Percentiles rank a stretch among this genome's conserved stretches.
Conservation (phyloP, 164 flowering plant species). For the Chimonanthus salicifolius region DNA sequence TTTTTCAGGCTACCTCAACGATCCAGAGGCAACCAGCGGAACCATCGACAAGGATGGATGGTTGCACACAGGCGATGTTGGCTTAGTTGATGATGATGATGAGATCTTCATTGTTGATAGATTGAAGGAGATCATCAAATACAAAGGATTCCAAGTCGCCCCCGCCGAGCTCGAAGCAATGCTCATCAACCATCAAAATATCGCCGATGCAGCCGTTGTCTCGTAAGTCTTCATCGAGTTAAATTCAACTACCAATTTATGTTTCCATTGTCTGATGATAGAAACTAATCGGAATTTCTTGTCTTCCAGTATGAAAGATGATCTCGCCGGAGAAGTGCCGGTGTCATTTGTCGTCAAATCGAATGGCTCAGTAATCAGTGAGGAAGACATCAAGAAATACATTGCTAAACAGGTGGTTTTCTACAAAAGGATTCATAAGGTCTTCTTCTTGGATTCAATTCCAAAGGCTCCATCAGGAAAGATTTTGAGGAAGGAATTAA, state of each 20-base stretch:
- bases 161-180: constrained; percentile 96
- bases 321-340: constrained; percentile 77
- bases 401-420: constrained; percentile 80
- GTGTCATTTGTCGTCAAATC: constrained; percentile 83
- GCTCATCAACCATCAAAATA: constrained; percentile 54
- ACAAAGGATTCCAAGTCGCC: constrained; percentile 93
- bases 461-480: constrained; percentile 84
- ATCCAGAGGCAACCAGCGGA: constrained; percentile 59
- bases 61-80: constrained; percentile 93
- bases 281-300: neutral
- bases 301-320: constrained; percentile 70
- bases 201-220: constrained; percentile 88
- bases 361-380: constrained; percentile 59
- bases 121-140: constrained; percentile 82
- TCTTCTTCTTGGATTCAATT: constrained; percentile 57
- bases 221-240: constrained; percentile 41
- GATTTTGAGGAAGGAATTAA: constrained; percentile 65
- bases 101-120: constrained; percentile 92
- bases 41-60: constrained; percentile 90
- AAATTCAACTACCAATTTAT: neutral
- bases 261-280: neutral
- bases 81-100: constrained; percentile 77
- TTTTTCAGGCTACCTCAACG: constrained; percentile 71
- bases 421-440: constrained; percentile 58
- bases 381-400: constrained; percentile 78